Percentiles rank a stretch among this genome's conserved stretches.
These are phyloP conservation scores for Sphaerobolus stellatus DNA, from an alignment of 1,284 basidiomycete species.

Conservation along the genomic window DNA sequence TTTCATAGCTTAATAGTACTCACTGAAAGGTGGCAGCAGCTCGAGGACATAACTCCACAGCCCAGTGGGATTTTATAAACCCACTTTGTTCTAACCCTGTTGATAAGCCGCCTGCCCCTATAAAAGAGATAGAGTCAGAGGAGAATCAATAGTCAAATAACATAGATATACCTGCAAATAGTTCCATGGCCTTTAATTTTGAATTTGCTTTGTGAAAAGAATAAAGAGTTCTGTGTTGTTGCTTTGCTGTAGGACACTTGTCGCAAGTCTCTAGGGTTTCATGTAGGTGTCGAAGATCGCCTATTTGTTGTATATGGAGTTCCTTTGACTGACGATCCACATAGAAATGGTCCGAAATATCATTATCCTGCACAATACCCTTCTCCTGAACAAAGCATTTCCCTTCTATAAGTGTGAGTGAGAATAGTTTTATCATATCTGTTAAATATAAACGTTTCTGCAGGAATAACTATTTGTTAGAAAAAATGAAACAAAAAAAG, in stretches of 20 bases:
- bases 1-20: not conserved
- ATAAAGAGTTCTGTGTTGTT: conserved; percentile 42
- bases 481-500: not conserved
- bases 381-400: conserved; percentile 39
- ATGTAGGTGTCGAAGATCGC: not conserved
- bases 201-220: too few relatives aligned
- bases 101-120: conserved; percentile 70
- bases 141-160: not conserved
- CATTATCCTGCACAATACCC: conserved; percentile 23
- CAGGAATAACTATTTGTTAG: not conserved
- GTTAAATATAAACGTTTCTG: conserved; percentile 50
- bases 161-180: conserved; percentile 56
- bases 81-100: conserved; percentile 59
- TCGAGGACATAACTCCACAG: conserved; percentile 60
- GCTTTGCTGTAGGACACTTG: not conserved
- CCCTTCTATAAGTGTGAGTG: conserved; percentile 45
- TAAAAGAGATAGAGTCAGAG: not conserved
- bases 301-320: conserved; percentile 28
- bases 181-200: conserved; percentile 59
- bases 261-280: not conserved
- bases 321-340: conserved; percentile 36
- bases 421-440: conserved; percentile 25
- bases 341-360: conserved; percentile 58
- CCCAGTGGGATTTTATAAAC: conserved; percentile 62
- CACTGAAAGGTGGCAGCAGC: conserved; percentile 62